Evolutionary conservation across 1,139 yeast species (phyloP).

Genomic region (Pichia sp.): DNA sequence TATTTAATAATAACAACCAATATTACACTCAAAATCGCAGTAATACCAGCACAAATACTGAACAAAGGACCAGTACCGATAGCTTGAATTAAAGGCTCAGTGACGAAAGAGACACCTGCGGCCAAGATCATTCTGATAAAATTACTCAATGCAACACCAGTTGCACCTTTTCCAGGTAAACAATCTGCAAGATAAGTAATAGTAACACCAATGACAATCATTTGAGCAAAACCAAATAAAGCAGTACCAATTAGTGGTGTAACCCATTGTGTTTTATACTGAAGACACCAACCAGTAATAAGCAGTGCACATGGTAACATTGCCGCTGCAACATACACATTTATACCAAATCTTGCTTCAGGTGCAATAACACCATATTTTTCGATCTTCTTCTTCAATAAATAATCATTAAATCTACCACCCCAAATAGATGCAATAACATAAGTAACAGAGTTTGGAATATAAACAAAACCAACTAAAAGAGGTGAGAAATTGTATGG

Average conservation of each 20-base stretch:
- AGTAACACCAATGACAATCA: constrained; percentile 78
- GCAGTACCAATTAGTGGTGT: constrained; percentile 75
- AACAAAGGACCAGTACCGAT: constrained; percentile 69
- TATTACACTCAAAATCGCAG: constrained; percentile 38
- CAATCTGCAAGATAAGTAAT: constrained; percentile 79
- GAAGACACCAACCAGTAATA: constrained; percentile 78
- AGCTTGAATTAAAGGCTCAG: constrained; percentile 57
- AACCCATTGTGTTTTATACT: constrained; percentile 63
- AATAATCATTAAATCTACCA: constrained; percentile 70
- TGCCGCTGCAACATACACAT: constrained; percentile 57
- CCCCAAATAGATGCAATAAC: constrained; percentile 67
- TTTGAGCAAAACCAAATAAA: constrained; percentile 72
- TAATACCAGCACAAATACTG: constrained; percentile 56
- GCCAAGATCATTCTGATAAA: constrained; percentile 68
- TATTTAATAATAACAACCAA: constrained; percentile 46
- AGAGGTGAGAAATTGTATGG: constrained; percentile 69
- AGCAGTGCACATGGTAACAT: constrained; percentile 60
- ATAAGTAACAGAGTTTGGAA: constrained; percentile 79
- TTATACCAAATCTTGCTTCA: constrained; percentile 74
- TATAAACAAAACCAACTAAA: constrained; percentile 67
- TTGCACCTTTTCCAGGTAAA: constrained; percentile 82
- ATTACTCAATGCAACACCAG: constrained; percentile 81
- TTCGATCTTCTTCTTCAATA: constrained; percentile 48
- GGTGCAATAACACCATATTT: constrained; percentile 62
- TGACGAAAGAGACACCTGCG: constrained; percentile 67